These are phyloP conservation scores for Acorus gramineus DNA, from an alignment of 106 monocot species.

Conservation along the genomic window DNA sequence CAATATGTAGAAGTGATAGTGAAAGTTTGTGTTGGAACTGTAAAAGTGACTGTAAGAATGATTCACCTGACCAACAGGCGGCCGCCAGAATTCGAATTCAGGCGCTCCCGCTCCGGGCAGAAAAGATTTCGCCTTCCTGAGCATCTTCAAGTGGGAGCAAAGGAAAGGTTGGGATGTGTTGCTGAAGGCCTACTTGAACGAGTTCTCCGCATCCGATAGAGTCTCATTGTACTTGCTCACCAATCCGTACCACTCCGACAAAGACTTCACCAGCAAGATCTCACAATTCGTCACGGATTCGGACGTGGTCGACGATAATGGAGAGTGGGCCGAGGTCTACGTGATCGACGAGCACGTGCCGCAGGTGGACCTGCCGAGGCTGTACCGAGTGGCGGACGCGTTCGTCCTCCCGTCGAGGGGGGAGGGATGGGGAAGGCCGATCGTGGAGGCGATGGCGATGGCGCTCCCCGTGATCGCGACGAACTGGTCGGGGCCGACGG, in stretches of 20 bases:
- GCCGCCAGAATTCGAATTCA: too few relatives aligned
- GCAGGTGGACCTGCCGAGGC: conserved; percentile 31
- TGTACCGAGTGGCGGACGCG: conserved; percentile 43
- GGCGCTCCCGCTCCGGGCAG: neutral
- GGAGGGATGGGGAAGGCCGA: conserved; percentile 58
- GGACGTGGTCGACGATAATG: conserved; percentile 8
- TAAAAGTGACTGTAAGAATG: too few relatives aligned
- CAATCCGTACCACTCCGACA: conserved; percentile 45
- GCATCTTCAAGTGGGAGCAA: conserved; percentile 66
- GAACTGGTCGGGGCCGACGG: conserved; percentile 52
- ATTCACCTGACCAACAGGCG: too few relatives aligned
- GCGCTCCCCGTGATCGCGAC: conserved; percentile 46
- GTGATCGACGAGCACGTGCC: conserved; percentile 33
- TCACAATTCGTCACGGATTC: conserved; percentile 9
- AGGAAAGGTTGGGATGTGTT: conserved; percentile 68
- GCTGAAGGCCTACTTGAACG: conserved; percentile 28
- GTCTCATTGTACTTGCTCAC: conserved; percentile 34
- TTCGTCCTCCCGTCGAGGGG: conserved; percentile 61
- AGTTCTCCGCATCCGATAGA: conserved; percentile 25
- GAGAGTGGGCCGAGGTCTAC: conserved; percentile 28
- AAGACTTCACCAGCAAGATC: conserved; percentile 24
- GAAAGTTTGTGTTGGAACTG: too few relatives aligned
- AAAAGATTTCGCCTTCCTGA: conserved; percentile 34
- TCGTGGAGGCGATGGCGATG: conserved; percentile 71
- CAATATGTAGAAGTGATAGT: too few relatives aligned